Conservation (phyloP, 768 basidiomycete genomes). For the Favolaschia claudopus region DNA sequence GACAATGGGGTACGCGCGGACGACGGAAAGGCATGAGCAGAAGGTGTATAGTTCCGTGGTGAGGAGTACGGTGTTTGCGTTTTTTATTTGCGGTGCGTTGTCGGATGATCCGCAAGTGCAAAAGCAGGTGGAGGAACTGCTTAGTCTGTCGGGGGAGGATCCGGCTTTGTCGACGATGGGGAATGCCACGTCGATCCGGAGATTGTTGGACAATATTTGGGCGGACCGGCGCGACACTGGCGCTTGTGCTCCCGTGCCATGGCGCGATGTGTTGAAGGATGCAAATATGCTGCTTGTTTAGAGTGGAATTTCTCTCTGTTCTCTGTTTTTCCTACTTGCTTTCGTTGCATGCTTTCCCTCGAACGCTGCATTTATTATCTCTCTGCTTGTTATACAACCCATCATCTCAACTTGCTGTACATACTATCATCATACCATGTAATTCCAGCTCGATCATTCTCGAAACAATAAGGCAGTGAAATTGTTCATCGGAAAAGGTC, state of each 20-base stretch:
- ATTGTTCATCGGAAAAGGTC: too few relatives aligned
- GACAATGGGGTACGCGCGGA: conserved; percentile 55
- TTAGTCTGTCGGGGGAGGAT: conserved; percentile 60
- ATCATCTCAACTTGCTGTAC: not conserved
- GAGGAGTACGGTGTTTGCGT: conserved; percentile 80
- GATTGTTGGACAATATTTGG: conserved; percentile 70
- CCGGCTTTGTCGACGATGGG: conserved; percentile 52
- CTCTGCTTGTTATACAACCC: not conserved
- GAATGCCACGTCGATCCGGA: conserved; percentile 64
- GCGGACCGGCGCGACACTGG: conserved; percentile 36
- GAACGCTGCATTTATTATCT: conserved; percentile 1
- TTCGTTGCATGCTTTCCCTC: not conserved
- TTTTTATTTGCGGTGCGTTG: conserved; percentile 77
- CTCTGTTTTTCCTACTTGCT: conserved; percentile 5
- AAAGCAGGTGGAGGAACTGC: conserved; percentile 48
- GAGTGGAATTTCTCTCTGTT: conserved; percentile 17
- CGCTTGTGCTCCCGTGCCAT: conserved; percentile 64
- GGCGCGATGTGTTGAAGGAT: conserved; percentile 64
- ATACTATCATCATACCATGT: not conserved
- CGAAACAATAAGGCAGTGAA: too few relatives aligned
- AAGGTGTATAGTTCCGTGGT: conserved; percentile 53
- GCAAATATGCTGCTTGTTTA: conserved; percentile 69
- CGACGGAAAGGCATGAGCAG: conserved; percentile 49
- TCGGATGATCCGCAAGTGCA: conserved; percentile 59
- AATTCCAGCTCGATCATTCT: not conserved